Evolutionary conservation across 2,329 filamentous ascomycete species (phyloP), one percentile per base, ranked within the genome.

Genomic region (Claviceps africana): DNA sequence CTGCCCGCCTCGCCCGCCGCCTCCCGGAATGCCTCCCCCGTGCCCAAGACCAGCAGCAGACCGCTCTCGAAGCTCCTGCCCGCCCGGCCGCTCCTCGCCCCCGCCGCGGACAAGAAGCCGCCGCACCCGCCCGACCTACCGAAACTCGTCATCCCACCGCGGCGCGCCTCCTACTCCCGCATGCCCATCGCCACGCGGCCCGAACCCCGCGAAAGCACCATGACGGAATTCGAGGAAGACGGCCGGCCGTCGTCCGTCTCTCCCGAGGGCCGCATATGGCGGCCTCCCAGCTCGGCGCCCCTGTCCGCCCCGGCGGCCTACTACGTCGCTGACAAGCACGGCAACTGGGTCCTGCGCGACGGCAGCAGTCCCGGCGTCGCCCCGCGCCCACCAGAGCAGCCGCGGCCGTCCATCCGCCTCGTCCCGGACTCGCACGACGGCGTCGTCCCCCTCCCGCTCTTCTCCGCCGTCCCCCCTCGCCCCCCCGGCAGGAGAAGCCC

Each of bases 191-290:
- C n/a, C n/a, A n/a, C n/a, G n/a, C n/a, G n/a, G n/a, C n/a, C n/a
- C n/a, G n/a, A n/a, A 31, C 60, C 64, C 10, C 66, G 65, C 22
- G 69, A 73, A 52, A 72, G 76, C 62, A 66, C 72, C 53, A 64
- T 76, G 56, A 73, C 75, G 9, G 70, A 79, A 62, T 74, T 78
- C 53, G 75, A 78, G 55, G 71, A 79, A 63, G 72, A 76, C 58
- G 65, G 74, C 54, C 64, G 65, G 6, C 51, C 51, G 53, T 48
- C 65, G 58, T 65, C 70, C 45, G 46, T 59, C 47, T 64, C 67
- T 3, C 61, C 60, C 25, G 67, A 48, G 59, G 70, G 56, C n/a
- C 69, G 72, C 52, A 70, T 77, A 46, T 79, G 76, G 76, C 66
- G 72, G 13, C 74, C 73, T 6, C 74, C 75, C 0, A 68, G 71